These are phyloP conservation scores for Globisporangium nagaii DNA, from an alignment of 352 stramenopile species.

Conservation along the genomic window DNA sequence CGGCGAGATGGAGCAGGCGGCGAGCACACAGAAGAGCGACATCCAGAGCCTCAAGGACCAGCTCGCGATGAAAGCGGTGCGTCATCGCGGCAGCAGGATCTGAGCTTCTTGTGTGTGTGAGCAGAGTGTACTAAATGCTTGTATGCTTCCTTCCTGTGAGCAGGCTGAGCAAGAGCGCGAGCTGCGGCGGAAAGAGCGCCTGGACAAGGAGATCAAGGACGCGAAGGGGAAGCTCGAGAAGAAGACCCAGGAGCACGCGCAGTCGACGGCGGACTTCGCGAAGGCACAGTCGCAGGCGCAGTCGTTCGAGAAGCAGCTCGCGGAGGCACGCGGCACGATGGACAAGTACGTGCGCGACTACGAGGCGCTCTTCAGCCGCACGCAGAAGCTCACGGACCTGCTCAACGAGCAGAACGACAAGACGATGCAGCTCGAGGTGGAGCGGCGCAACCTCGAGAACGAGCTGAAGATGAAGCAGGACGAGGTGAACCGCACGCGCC, in stretches of 20 bases:
- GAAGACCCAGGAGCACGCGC: slow-evolving; percentile 59
- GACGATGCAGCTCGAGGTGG: slow-evolving; percentile 77
- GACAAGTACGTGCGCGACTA: slow-evolving; percentile 93
- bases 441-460: slow-evolving; percentile 74
- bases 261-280: slow-evolving; percentile 41
- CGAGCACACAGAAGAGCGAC: slow-evolving; percentile 51
- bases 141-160: too few species aligned
- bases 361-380: slow-evolving; percentile 86
- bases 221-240: slow-evolving; percentile 86
- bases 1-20: slow-evolving; percentile 50
- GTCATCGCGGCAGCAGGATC: slow-evolving; percentile 15
- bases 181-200: slow-evolving; percentile 81
- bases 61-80: slow-evolving; percentile 71
- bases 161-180: slow-evolving; percentile 86
- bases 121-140: slow-evolving; percentile 23
- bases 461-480: slow-evolving; percentile 83
- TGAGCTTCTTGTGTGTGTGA: slow-evolving; percentile 23
- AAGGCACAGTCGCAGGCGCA: slow-evolving; percentile 66
- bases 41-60: slow-evolving; percentile 86
- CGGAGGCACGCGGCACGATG: slow-evolving; percentile 79
- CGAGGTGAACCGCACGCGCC: slow-evolving; percentile 76
- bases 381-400: slow-evolving; percentile 90
- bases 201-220: slow-evolving; percentile 93
- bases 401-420: slow-evolving; percentile 91
- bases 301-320: slow-evolving; percentile 86